These are phyloP conservation scores for Diplotaxis tenuifolia DNA, from an alignment of 345 rosid species.

Conservation along the genomic window DNA sequence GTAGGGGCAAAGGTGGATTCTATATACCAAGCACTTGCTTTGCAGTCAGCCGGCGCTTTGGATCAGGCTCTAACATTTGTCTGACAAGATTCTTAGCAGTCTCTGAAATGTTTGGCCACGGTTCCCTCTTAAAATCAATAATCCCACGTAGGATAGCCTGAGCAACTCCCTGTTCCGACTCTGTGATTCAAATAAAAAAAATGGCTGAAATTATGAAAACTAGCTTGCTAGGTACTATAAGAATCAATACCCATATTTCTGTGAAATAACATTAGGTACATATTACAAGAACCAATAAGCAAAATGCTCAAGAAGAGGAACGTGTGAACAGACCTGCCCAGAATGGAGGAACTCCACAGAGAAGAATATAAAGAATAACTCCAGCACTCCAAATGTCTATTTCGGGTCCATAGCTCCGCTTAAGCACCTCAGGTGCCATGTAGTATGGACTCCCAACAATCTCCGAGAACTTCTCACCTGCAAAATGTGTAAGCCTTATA, in stretches of 20 bases:
- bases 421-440: conserved; percentile 99
- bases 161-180: conserved; percentile 99
- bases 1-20: conserved; percentile 5
- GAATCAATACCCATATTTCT: not conserved
- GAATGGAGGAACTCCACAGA: conserved; percentile 99
- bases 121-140: conserved; percentile 97
- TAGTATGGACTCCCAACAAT: conserved; percentile 99
- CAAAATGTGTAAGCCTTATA: conserved; percentile 9
- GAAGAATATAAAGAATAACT: conserved; percentile 87
- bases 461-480: conserved; percentile 95
- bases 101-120: conserved; percentile 98
- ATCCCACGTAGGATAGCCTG: conserved; percentile 95
- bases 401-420: conserved; percentile 93
- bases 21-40: conserved; percentile 90
- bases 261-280: not conserved
- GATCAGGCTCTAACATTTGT: conserved; percentile 99
- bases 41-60: conserved; percentile 85
- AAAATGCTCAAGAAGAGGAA: conserved; percentile 2
- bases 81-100: conserved; percentile 82
- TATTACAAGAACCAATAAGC: not conserved
- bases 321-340: conserved; percentile 78
- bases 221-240: not conserved
- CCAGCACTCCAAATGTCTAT: conserved; percentile 99
- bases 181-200: conserved; percentile 42
- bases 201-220: not conserved